Conservation (phyloP, 2,329 filamentous ascomycete species). For the Fonsecaea monophora region DNA sequence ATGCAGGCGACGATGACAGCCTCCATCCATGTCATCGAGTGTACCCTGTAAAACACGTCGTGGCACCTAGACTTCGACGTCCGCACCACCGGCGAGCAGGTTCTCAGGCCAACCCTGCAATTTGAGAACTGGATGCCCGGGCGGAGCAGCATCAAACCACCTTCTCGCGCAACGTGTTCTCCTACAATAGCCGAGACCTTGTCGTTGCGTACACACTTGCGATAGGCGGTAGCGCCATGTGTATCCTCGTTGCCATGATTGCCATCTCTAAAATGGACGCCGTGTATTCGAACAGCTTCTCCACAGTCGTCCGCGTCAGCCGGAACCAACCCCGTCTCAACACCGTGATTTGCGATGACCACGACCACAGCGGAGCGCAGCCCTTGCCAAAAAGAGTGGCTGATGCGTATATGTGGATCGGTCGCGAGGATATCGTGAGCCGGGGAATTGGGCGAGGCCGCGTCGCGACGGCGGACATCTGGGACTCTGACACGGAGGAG, state of each 20-base stretch:
- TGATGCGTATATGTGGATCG: conserved; percentile 9
- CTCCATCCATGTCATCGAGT: conserved; percentile 9
- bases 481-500: not conserved
- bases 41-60: conserved; percentile 7
- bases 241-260: conserved; percentile 5
- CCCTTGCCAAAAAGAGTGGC: conserved; percentile 10
- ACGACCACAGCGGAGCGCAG: conserved; percentile 8
- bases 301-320: conserved; percentile 6
- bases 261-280: conserved; percentile 10
- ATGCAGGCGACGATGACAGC: conserved; percentile 7
- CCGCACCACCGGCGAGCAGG: conserved; percentile 14
- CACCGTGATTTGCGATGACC: conserved; percentile 1
- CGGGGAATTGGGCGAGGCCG: not conserved
- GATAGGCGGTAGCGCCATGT: conserved; percentile 1
- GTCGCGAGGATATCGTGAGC: not conserved
- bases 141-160: conserved; percentile 20
- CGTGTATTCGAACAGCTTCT: conserved; percentile 17
- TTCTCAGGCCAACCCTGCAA: not conserved
- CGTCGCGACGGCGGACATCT: not conserved
- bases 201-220: conserved; percentile 4
- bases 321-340: conserved; percentile 3
- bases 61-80: conserved; percentile 17
- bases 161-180: conserved; percentile 14
- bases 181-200: conserved; percentile 8
- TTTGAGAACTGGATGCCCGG: conserved; percentile 20